Evolutionary conservation across 257 asterid genomes (phyloP).

Genomic region (Solanum chiquidenum): DNA sequence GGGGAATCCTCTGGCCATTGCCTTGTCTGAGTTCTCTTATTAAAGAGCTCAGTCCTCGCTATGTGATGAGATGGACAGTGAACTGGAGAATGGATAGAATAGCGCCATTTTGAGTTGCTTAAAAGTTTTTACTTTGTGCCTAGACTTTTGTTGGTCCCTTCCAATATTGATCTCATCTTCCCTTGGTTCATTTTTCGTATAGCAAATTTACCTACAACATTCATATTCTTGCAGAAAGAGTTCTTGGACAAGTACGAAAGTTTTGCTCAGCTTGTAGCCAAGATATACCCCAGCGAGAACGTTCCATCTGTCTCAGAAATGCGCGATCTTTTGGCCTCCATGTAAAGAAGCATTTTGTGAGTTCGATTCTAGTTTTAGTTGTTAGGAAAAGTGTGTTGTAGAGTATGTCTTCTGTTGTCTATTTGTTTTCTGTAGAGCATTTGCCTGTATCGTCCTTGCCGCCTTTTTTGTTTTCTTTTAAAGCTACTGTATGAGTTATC

Average conservation of each 20-base stretch:
- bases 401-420: background rate
- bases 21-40: background rate
- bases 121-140: background rate
- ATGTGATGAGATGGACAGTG: background rate
- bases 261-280: conserved; percentile 75
- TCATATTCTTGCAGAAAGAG: conserved; percentile 52
- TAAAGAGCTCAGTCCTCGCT: background rate
- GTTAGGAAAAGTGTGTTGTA: background rate
- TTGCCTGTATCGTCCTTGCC: background rate
- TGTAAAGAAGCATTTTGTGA: conserved; percentile 29
- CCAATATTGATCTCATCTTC: background rate
- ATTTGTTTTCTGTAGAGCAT: background rate
- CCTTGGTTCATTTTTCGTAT: background rate
- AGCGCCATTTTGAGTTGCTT: background rate
- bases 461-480: background rate
- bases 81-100: background rate
- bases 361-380: background rate
- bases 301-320: conserved; percentile 68
- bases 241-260: conserved; percentile 85
- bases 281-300: conserved; percentile 69
- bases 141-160: background rate
- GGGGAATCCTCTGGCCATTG: background rate
- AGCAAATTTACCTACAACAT: background rate
- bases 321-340: conserved; percentile 68
- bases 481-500: background rate